Percentiles rank a stretch among this genome's conserved stretches.
Evolutionary conservation across 306 rosid species (phyloP).

Genomic region (Vigna angularis): DNA sequence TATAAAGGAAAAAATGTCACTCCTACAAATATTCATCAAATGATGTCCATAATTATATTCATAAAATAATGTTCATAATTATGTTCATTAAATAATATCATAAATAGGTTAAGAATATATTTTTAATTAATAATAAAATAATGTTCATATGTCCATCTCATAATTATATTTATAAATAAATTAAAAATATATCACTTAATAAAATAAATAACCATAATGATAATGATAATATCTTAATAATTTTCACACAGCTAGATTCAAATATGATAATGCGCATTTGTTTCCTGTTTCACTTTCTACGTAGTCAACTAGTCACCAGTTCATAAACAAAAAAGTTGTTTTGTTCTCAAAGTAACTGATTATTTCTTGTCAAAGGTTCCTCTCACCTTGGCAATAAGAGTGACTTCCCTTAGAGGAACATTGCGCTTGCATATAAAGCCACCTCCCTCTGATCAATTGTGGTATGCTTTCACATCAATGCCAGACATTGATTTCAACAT

Average conservation of each 20-base stretch:
- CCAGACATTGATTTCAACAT: conserved; percentile 80
- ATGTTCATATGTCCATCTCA: too few relatives aligned
- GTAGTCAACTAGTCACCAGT: conserved; percentile 17
- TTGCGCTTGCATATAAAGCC: conserved; percentile 92
- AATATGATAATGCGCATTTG: conserved; percentile 10
- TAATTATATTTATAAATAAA: too few relatives aligned
- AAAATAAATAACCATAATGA: too few relatives aligned
- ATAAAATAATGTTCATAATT: too few relatives aligned
- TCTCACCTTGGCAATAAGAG: conserved; percentile 77
- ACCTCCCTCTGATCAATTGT: conserved; percentile 94
- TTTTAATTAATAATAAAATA: too few relatives aligned
- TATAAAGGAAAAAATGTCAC: too few relatives aligned
- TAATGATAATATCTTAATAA: too few relatives aligned
- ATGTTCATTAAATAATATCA: too few relatives aligned
- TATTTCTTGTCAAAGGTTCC: conserved; percentile 74
- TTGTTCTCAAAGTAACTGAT: conserved; percentile 42
- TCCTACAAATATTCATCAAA: too few relatives aligned
- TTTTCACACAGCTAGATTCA: conserved; percentile 3
- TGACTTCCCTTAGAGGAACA: conserved; percentile 82
- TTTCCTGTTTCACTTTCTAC: conserved; percentile 26
- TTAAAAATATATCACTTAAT: too few relatives aligned
- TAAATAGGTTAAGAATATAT: too few relatives aligned
- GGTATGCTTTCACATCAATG: conserved; percentile 94
- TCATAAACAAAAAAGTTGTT: conserved; percentile 3
- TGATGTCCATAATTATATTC: too few relatives aligned